phyloP scores from a whole-genome alignment of 148 eudicot genomes.

The Rhododendron simsii region DNA sequence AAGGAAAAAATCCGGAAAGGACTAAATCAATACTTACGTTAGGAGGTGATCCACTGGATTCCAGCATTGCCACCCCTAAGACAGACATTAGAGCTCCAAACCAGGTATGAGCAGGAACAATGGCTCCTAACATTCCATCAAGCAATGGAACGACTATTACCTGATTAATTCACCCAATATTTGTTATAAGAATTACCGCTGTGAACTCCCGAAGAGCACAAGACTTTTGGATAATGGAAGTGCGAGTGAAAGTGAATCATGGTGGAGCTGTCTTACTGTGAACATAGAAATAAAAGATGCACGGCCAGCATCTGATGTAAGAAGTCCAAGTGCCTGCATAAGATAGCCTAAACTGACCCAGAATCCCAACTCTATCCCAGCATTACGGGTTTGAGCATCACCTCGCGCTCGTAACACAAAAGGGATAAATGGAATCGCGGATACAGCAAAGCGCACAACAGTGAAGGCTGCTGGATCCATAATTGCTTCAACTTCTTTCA shows the following conservation, averaged over 20 bases:
- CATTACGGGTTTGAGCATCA: conserved; percentile 40
- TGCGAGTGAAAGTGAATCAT: neutral
- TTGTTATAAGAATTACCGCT: neutral
- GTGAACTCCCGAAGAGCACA: neutral
- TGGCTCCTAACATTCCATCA: conserved; percentile 65
- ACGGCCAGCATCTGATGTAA: conserved; percentile 75
- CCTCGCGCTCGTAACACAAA: conserved; percentile 42
- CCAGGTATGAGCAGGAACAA: conserved; percentile 58
- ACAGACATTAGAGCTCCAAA: conserved; percentile 64
- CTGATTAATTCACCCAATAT: conserved; percentile 29
- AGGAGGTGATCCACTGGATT: conserved; percentile 80
- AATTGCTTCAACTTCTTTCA: conserved; percentile 61
- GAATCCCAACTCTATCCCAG: conserved; percentile 65
- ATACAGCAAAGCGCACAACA: conserved; percentile 43
- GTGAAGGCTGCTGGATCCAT: conserved; percentile 64
- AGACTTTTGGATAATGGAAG: neutral
- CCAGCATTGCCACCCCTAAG: conserved; percentile 65
- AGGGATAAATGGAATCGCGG: conserved; percentile 68
- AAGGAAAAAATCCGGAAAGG: neutral
- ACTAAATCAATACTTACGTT: conserved; percentile 34
- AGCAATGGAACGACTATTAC: conserved; percentile 72
- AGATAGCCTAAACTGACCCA: conserved; percentile 77
- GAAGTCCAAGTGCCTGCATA: conserved; percentile 67
- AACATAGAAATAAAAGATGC: conserved; percentile 65
- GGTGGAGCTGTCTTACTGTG: conserved; percentile 42